phyloP scores from a whole-genome alignment of 805 yeast genomes.

The Ogataea minuta region DNA sequence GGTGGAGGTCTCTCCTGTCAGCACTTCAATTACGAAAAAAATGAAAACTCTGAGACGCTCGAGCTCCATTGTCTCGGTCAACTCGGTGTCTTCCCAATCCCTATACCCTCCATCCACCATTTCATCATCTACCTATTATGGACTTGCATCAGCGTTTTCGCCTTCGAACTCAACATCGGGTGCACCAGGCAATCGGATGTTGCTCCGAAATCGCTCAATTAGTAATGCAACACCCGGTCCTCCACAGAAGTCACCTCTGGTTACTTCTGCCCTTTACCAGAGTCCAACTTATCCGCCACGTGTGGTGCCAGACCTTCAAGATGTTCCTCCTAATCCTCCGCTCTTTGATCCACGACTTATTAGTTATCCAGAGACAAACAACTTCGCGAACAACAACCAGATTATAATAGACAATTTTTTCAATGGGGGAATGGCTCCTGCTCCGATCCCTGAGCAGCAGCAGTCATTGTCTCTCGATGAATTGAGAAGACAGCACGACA shows the following conservation, averaged over 20 bases:
- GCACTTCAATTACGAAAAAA: constrained; percentile 28
- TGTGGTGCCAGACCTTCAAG: constrained; percentile 5
- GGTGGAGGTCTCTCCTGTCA: constrained; percentile 27
- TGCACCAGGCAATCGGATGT: constrained; percentile 3
- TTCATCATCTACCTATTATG: constrained; percentile 1
- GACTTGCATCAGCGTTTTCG: constrained; percentile 11
- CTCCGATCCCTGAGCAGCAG: constrained; percentile 1
- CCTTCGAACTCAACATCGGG: constrained; percentile 8
- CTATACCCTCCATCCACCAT: constrained; percentile 20
- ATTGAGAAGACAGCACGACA: constrained; percentile 24
- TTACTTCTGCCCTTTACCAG: constrained; percentile 2
- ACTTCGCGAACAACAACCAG: constrained; percentile 9
- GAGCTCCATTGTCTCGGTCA: constrained; percentile 29
- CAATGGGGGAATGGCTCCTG: not conserved
- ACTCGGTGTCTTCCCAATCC: constrained; percentile 23
- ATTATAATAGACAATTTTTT: constrained; percentile 17
- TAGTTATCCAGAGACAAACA: constrained; percentile 5
- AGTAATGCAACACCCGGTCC: constrained; percentile 13
- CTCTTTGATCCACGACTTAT: constrained; percentile 17
- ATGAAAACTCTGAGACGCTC: constrained; percentile 30
- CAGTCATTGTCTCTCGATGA: constrained; percentile 18
- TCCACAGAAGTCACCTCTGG: constrained; percentile 11
- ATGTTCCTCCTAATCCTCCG: constrained; percentile 8
- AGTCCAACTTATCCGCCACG: constrained; percentile 1
- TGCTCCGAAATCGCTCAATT: constrained; percentile 19